Evolutionary conservation across 495 filamentous ascomycete genomes (phyloP).

Genomic region (Corynascus novoguineensis): DNA sequence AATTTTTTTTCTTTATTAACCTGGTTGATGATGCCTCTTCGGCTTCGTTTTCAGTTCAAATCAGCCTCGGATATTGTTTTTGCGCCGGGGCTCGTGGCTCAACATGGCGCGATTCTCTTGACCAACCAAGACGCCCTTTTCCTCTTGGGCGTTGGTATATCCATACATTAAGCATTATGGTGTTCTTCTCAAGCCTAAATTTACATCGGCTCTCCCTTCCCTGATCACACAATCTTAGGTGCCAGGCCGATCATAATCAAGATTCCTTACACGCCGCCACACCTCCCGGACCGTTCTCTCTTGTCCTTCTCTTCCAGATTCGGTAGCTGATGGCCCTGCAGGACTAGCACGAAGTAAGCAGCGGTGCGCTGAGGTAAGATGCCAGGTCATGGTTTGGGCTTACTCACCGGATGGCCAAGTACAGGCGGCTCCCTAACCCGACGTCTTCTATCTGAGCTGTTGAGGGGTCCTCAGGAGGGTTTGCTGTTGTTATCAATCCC

Average conservation of each 20-base stretch:
- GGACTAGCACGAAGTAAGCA: slow-evolving; percentile 38
- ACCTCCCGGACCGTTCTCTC: slow-evolving; percentile 63
- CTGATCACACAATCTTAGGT: slow-evolving; percentile 2
- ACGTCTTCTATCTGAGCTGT: slow-evolving; percentile 54
- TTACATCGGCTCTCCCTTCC: not conserved
- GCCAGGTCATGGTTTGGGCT: not conserved
- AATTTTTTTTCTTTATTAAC: too few relatives aligned
- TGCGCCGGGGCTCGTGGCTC: too few relatives aligned
- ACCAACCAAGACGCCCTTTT: too few relatives aligned
- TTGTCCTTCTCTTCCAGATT: slow-evolving; percentile 57
- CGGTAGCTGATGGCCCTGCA: slow-evolving; percentile 52
- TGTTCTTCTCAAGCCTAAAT: too few relatives aligned
- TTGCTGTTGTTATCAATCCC: slow-evolving; percentile 61
- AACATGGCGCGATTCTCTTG: too few relatives aligned
- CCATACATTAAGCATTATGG: too few relatives aligned
- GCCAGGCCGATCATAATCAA: slow-evolving; percentile 55
- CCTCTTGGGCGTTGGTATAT: too few relatives aligned
- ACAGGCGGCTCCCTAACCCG: slow-evolving; percentile 56
- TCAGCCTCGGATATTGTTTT: too few relatives aligned
- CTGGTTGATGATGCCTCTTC: too few relatives aligned
- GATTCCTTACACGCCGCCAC: slow-evolving; percentile 55
- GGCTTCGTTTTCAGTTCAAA: too few relatives aligned
- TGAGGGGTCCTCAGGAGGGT: slow-evolving; percentile 51
- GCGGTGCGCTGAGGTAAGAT: not conserved
- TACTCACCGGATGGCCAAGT: slow-evolving; percentile 56